These are phyloP conservation scores for Flaveria ramosissima DNA, from an alignment of 129 eudicot species.

Conservation along the genomic window DNA sequence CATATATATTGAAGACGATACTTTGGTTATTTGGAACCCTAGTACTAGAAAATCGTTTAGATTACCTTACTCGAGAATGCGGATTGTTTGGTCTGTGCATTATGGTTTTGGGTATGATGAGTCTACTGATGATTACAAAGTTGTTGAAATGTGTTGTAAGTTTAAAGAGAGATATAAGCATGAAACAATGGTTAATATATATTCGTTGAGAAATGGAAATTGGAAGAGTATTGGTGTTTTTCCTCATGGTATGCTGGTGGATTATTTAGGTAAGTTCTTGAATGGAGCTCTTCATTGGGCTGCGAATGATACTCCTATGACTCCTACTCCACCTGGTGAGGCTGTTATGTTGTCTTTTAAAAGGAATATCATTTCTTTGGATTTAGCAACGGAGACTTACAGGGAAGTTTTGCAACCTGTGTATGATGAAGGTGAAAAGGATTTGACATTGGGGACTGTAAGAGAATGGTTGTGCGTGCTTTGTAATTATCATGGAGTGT, in stretches of 20 bases:
- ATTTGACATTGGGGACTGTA: constrained; percentile 43
- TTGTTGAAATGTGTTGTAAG: constrained; percentile 53
- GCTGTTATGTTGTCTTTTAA: constrained; percentile 4
- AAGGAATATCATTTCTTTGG: constrained; percentile 51
- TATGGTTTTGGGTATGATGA: constrained; percentile 62
- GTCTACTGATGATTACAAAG: constrained; percentile 53
- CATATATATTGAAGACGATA: constrained; percentile 42
- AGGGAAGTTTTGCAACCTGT: constrained; percentile 49
- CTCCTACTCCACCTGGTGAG: not conserved
- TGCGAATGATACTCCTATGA: too few relatives aligned
- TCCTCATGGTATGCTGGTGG: constrained; percentile 41
- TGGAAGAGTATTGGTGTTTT: constrained; percentile 51
- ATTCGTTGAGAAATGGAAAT: constrained; percentile 39
- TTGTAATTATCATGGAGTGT: constrained; percentile 28
- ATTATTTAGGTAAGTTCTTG: constrained; percentile 42
- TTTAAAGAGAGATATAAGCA: not conserved
- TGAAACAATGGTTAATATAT: constrained; percentile 32
- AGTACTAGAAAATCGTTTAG: constrained; percentile 34
- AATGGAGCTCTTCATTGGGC: constrained; percentile 64
- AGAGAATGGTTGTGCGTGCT: constrained; percentile 51
- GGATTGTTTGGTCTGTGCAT: constrained; percentile 7
- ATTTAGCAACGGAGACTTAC: constrained; percentile 39
- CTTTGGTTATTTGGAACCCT: constrained; percentile 65
- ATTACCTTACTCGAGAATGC: constrained; percentile 33
- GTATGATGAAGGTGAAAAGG: constrained; percentile 41